A percentile compares a stretch with the other conserved stretches of the same genome.
Evolutionary conservation across 164 flowering plant species (phyloP).

Genomic region (Piper longum): DNA sequence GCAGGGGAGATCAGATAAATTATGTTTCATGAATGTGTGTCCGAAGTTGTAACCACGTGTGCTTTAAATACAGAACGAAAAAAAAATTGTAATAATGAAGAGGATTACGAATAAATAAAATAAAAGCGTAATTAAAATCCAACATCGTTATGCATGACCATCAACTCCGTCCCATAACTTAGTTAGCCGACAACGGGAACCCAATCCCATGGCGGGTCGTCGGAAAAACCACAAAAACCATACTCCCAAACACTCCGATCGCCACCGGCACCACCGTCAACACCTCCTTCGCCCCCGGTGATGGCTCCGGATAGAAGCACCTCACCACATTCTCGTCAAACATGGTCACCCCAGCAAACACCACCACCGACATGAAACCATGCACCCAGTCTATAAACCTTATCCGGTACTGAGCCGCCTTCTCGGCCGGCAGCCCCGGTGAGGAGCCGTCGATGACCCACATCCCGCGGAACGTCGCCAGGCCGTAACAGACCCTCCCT

Average conservation of each 20-base stretch:
- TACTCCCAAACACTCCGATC: conserved; percentile 14
- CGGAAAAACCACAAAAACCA: conserved; percentile 17
- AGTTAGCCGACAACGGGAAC: conserved; percentile 13
- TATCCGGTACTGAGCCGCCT: conserved; percentile 21
- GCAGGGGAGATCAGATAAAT: too few species aligned
- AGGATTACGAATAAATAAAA: too few species aligned
- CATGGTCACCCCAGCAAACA: conserved; percentile 48
- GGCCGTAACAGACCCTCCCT: conserved; percentile 52
- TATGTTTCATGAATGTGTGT: too few species aligned
- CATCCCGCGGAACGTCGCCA: conserved; percentile 42
- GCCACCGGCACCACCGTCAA: conserved; percentile 36
- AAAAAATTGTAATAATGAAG: too few species aligned
- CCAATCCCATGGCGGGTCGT: conserved; percentile 24
- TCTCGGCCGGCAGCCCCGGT: conserved; percentile 16
- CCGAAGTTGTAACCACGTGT: too few species aligned
- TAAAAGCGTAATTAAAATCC: too few species aligned
- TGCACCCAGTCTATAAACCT: conserved; percentile 43
- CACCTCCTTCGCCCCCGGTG: conserved; percentile 28
- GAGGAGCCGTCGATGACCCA: conserved; percentile 43
- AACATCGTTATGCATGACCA: too few species aligned
- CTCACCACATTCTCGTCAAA: conserved; percentile 46
- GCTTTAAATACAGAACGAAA: too few species aligned
- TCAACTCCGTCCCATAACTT: too few species aligned
- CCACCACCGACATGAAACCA: conserved; percentile 37
- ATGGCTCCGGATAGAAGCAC: conserved; percentile 47